Evolutionary conservation across 179 eudicot species (phyloP).

Genomic region (Beta lomatogona): DNA sequence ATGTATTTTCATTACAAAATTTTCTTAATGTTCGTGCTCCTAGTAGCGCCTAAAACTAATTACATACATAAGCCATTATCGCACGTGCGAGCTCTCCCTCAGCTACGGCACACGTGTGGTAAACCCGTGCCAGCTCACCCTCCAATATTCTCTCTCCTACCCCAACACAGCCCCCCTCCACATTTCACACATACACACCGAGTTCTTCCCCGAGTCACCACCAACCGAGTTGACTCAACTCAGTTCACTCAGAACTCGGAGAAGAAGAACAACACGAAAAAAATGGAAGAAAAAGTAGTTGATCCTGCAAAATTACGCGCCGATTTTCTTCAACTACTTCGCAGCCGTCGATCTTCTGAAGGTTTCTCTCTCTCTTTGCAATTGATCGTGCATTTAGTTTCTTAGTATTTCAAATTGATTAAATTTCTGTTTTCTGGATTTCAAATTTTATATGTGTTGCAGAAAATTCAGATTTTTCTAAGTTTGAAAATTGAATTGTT

Average conservation of each 20-base stretch:
- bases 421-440: background rate
- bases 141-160: background rate
- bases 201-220: constrained; percentile 2
- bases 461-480: background rate
- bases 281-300: constrained; percentile 30
- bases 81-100: background rate
- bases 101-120: background rate
- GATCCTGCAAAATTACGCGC: constrained; percentile 49
- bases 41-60: background rate
- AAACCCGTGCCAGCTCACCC: constrained; percentile 4
- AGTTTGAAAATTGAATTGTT: background rate
- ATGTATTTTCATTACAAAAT: too few species aligned
- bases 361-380: constrained; percentile 38
- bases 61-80: background rate
- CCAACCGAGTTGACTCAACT: constrained; percentile 17
- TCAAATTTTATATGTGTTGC: too few species aligned
- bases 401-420: background rate
- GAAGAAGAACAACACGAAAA: background rate
- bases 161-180: background rate
- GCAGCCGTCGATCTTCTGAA: constrained; percentile 51
- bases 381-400: background rate
- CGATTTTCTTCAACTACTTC: constrained; percentile 50
- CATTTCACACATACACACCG: background rate
- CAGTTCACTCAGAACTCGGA: background rate
- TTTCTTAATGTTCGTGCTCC: background rate